phyloP scores from a whole-genome alignment of 495 filamentous ascomycete species.

The Penicillium herquei region DNA sequence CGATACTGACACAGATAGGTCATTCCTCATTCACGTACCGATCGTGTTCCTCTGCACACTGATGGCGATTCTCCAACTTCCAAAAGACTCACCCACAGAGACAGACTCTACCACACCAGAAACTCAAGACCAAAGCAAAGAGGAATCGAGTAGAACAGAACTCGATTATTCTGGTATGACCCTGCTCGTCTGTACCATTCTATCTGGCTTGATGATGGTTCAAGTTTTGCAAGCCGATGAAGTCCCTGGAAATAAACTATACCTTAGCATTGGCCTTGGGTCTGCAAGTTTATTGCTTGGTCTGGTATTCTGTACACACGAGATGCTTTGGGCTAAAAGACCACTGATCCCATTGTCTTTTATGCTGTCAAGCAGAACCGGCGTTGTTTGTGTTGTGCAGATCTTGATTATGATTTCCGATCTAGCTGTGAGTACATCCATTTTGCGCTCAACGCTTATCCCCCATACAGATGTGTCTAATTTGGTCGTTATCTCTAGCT shows the following conservation, averaged over 20 bases:
- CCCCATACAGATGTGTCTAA: neutral
- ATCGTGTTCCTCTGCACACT: neutral
- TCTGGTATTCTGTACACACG: neutral
- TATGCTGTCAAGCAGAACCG: neutral
- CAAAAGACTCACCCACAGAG: neutral
- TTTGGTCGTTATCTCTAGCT: neutral
- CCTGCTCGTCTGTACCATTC: neutral
- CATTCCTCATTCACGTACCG: neutral
- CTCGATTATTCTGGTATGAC: neutral
- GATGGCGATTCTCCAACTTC: neutral
- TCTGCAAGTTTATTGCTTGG: neutral
- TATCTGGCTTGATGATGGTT: neutral
- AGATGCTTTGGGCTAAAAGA: neutral
- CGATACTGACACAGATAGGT: neutral
- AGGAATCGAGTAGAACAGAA: neutral
- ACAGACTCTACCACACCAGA: neutral
- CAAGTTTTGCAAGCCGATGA: neutral
- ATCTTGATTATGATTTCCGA: neutral
- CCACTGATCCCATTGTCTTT: neutral
- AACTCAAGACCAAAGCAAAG: neutral
- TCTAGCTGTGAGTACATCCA: neutral
- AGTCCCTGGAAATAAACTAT: neutral
- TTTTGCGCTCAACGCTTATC: too few species aligned
- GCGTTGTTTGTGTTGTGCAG: neutral
- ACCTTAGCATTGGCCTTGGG: neutral